These are phyloP conservation scores for Trichoderma lentiforme DNA, from an alignment of 2,329 filamentous ascomycete genomes.

Conservation along the genomic window DNA sequence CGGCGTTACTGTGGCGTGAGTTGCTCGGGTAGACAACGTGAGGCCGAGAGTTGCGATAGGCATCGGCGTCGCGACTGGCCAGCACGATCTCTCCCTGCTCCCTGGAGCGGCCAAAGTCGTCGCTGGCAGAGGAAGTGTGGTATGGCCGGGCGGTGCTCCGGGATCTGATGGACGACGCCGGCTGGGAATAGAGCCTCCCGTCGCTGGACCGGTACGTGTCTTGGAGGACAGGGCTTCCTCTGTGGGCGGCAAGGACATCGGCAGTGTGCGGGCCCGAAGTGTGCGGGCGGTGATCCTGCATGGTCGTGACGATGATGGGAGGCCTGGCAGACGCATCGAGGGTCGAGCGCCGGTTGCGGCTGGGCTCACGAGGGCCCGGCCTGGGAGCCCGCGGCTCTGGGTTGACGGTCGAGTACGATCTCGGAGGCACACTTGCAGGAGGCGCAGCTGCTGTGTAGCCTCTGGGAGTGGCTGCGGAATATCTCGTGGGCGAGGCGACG, in stretches of 20 bases:
- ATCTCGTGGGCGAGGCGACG: constrained; percentile 40
- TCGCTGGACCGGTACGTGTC: constrained; percentile 54
- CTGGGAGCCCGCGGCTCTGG: constrained; percentile 49
- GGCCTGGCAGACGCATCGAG: constrained; percentile 49
- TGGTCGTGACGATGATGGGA: constrained; percentile 57
- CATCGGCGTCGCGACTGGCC: constrained; percentile 40
- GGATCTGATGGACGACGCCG: constrained; percentile 55
- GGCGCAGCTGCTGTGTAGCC: constrained; percentile 34
- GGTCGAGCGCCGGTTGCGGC: constrained; percentile 50
- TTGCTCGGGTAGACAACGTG: constrained; percentile 44
- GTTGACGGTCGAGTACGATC: constrained; percentile 48
- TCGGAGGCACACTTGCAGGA: constrained; percentile 42
- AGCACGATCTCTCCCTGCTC: constrained; percentile 47
- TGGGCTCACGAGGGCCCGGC: constrained; percentile 46
- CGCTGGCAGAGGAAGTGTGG: constrained; percentile 48
- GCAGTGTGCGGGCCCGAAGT: constrained; percentile 39
- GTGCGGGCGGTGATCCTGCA: constrained; percentile 42
- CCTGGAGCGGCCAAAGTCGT: constrained; percentile 49
- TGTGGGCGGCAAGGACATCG: constrained; percentile 35
- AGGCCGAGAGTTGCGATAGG: constrained; percentile 47
- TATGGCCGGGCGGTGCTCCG: constrained; percentile 47
- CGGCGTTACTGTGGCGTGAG: constrained; percentile 41
- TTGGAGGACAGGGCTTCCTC: constrained; percentile 48
- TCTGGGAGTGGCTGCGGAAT: constrained; percentile 33
- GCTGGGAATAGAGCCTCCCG: constrained; percentile 51